Base-by-base conservation (phyloP, 208 protist genomes). In the Acanthamoeba rhysodes region DNA sequence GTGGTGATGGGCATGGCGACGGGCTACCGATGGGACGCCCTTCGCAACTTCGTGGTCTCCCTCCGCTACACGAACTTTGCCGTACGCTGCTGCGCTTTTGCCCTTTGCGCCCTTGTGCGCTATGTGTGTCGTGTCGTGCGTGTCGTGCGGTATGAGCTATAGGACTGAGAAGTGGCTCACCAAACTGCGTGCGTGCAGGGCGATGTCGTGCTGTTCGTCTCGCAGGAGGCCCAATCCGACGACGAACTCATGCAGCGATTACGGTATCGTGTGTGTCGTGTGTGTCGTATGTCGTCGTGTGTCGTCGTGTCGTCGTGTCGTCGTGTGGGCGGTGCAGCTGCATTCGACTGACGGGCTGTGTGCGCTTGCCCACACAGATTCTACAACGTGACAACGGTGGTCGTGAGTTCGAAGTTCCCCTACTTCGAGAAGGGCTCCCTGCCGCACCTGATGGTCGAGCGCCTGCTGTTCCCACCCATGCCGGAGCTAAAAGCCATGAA, bases 401-500 rank as follows among this genome's bases (percentile, higher is more conserved):
- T 37, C 20, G 72, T 50, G 72, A 24, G 22, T 10, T 24, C 27
- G 22, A 37, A 34, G 22, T 82, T 82, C 41, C 72, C 72, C 41
- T 82, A 82, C 37, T 82, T 82, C n/a, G 32, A 50, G 20, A n/a
- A 10, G 8, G 37, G 10, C 37, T 53, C 72, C 0, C 72, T 50
- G 18, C 72, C 72, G 20, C 10, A 50, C 34, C 27, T 34, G 10
- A 82, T 82, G 20, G 41, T 48, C 72, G 37, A 82, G 37, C 27
- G 18, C 7, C 72, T 50, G 18, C 14, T 41, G 8, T n/a, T 82
- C 37, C 70, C 70, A 8, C 8, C 7, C 27, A 22, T 82, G 72
- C 72, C 72, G 22, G 37, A 82, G 16, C 72, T 82, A 34, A 82
- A 82, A 82, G 72, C 72, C 8, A 82, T 82, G 72, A 82, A 82